Base-by-base conservation (phyloP, 345 rosid genomes). In the Carallia pectinifolia region DNA sequence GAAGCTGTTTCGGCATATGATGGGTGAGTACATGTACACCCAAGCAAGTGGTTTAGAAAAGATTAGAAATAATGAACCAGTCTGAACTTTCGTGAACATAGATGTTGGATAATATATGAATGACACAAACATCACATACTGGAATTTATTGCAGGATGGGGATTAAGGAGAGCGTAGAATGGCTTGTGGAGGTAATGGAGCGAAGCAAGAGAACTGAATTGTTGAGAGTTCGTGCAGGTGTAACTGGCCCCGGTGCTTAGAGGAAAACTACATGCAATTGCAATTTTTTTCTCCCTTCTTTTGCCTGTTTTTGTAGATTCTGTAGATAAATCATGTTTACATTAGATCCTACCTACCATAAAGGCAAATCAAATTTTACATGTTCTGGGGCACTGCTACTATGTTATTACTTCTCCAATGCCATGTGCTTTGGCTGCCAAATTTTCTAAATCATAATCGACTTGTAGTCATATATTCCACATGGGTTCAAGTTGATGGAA, bases 181-280 rank as follows among this genome's bases (percentile, higher is more conserved):
- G 99, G 98, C 85, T 96, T 36, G 87, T 90, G 15, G 91, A 85
- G 44, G 98, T 88, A 74, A 96, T 96, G 98, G 96, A 89, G 78
- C 87, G 91, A 82, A 92, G 98, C 93, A 96, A 89, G 86, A 89
- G 99, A 86, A 89, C 96, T 3, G 99, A 90, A 81, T 81, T 79
- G 71, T 69, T 96, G 87, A 87, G 91, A 78, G 85, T 80, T 27
- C 96, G 96, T 13, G 82, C 90, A 17, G 91, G 90, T 29, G 77
- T 65, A 69, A 64, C 73, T 4, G 72, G 83, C 73, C 83, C 74
- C 73, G 72, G 83, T 53, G 73, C 72, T 71, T 78, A 80, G 81
- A 62, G 48, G 63, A 60, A 60, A 67, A 68, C 70, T 33, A 47
- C 19, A 29, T 31, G 60, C 8, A 38, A 40, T 58, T 44, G 67